Evolutionary conservation across 2,329 filamentous ascomycete genomes (phyloP), one percentile per base, ranked within the genome.

Genomic region (Fusarium armeniacum): DNA sequence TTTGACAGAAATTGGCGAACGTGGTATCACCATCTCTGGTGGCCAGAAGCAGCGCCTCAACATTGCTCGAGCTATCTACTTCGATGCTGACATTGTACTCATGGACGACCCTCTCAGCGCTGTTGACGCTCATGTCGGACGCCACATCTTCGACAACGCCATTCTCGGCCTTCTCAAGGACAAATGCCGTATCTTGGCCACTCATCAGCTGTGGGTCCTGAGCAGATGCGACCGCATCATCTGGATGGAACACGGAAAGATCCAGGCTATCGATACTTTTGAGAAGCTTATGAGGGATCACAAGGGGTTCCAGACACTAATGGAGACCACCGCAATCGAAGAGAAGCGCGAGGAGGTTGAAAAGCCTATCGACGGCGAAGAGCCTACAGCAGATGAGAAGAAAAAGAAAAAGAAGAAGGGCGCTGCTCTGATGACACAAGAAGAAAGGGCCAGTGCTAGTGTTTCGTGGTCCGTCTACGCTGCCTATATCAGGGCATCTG

Each of bases 31-130:
- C 1, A 92, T 98, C 2, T 97, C 94, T 20, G 95, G 96, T 59
- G 95, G 95, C 3, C 95, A 98, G 79, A 98, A 98, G 79, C 95
- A 98, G 79, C 89, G 96, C 13, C 84, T 98, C 71, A 98, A 98
- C 77, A 98, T 98, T 75, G 96, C 96, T 20, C 88, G 96, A 50
- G 89, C 90, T 64, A 91, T 91, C 69, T 86, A 94, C 81, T 91
- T 90, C 64, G 84, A 91, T 65, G 85, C 89, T 13, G 88, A 91
- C 60, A 86, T 91, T 52, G 85, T 91, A 22, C 82, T 92, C 30
- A 89, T 91, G 86, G 90, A 92, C 70, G 90, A 92, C 67, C 89
- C 90, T 2, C 81, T 92, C 2, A 90, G 87, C 47, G 90, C 90
- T 3, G 90, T 92, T 5, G 90, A 92, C 73, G 89, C 90, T 22